Base-by-base conservation (phyloP, 2,329 filamentous ascomycete genomes). In the Penicillium sp. region DNA sequence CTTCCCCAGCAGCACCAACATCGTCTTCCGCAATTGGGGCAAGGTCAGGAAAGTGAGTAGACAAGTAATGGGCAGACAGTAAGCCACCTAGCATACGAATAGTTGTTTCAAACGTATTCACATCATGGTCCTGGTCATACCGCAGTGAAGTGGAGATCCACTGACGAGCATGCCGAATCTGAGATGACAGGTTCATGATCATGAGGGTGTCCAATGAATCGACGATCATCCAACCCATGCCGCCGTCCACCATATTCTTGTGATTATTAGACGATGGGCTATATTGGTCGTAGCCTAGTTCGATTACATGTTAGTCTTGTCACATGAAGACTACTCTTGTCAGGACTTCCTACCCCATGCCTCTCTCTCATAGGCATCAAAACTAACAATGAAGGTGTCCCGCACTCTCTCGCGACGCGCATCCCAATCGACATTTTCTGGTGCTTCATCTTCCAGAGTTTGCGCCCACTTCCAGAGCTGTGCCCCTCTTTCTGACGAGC, bases 211-310 rank as follows among this genome's bases (percentile, higher is more conserved):
- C 95, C 62, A 99, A 80, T 13, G 93, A 88, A 77, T 99, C 95
- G 56, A 99, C 89, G 61, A 99, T 97, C 69, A 98, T 98, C 95
- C 96, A 99, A 29, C 95, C 95, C 76, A 99, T 83, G 26, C 93
- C 95, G 61, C 91, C 87, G 3, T 89, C 83, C 7, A 92, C 88
- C 93, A 99, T 98, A 67, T 95, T 87, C 51, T 81, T 82, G 50
- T 92, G 91, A 19, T 79, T 86, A 72, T 95, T 95, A 6, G 90
- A 87, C 27, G 93, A 78, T 1, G 95, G 95, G 67, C 91, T 87
- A 72, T 90, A 99, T 74, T 95, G 88, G 72, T 99, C 95, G 67
- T 67, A 65, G 35, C 70, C 68, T 74, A 57, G 16, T 29, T 23
- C 19, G 19, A 8, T 45, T 19, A n/a, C 14, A 53, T 29, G 63